Evolutionary conservation across 2,329 filamentous ascomycete genomes (phyloP).

Genomic region (Penicillium sp.): DNA sequence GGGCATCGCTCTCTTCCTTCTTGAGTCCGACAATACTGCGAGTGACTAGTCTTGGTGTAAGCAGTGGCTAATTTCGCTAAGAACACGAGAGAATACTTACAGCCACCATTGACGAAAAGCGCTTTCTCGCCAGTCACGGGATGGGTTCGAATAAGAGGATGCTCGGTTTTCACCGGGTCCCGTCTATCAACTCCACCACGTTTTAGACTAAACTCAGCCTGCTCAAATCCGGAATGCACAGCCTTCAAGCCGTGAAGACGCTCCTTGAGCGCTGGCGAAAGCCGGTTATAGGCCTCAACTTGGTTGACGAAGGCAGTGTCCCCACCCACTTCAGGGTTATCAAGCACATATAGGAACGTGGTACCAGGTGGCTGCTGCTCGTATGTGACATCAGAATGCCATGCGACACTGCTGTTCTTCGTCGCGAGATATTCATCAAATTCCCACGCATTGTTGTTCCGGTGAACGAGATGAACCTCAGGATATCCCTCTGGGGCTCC

Average conservation of each 20-base stretch:
- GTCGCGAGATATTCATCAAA: slow-evolving; percentile 61
- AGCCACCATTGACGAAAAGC: slow-evolving; percentile 40
- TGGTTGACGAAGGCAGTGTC: slow-evolving; percentile 79
- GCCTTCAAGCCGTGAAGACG: slow-evolving; percentile 76
- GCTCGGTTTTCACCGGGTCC: slow-evolving; percentile 69
- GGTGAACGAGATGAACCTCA: slow-evolving; percentile 73
- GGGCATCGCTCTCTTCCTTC: slow-evolving; percentile 43
- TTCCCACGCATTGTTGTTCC: slow-evolving; percentile 61
- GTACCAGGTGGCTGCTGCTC: slow-evolving; percentile 86
- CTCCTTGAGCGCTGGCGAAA: slow-evolving; percentile 74
- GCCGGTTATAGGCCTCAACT: slow-evolving; percentile 73
- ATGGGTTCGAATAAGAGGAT: slow-evolving; percentile 63
- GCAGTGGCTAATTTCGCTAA: background rate
- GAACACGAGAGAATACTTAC: slow-evolving; percentile 8
- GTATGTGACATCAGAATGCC: slow-evolving; percentile 85
- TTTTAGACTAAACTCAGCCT: slow-evolving; percentile 64
- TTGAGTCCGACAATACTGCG: slow-evolving; percentile 46
- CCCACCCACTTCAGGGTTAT: slow-evolving; percentile 73
- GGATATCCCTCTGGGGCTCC: slow-evolving; percentile 69
- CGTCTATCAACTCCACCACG: slow-evolving; percentile 68
- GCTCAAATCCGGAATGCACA: slow-evolving; percentile 76
- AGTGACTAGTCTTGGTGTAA: slow-evolving; percentile 34
- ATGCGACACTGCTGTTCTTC: slow-evolving; percentile 74
- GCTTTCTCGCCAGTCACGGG: slow-evolving; percentile 36
- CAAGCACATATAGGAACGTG: slow-evolving; percentile 80